phyloP scores from a whole-genome alignment of 2,329 filamentous ascomycete genomes.

The Colletotrichum shisoi region DNA sequence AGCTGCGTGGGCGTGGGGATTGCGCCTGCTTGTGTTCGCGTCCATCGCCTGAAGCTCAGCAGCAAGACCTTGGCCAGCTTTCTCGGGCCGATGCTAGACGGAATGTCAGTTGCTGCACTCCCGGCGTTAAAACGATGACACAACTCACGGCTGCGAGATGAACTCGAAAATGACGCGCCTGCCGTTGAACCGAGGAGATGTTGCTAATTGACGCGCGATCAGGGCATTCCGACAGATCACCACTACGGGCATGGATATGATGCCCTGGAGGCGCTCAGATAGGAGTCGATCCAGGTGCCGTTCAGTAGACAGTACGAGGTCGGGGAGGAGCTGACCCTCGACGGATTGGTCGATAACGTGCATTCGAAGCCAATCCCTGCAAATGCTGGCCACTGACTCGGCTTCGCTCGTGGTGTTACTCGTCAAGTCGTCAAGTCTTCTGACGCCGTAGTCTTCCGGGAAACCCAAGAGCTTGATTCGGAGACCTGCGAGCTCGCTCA shows the following conservation, averaged over 20 bases:
- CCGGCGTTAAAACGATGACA: accelerated
- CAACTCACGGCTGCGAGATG: constrained; percentile 50
- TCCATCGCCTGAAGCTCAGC: constrained; percentile 45
- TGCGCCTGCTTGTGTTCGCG: constrained; percentile 2
- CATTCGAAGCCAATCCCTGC: constrained; percentile 48
- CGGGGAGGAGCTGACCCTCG: constrained; percentile 38
- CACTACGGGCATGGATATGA: constrained; percentile 38
- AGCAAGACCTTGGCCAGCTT: constrained; percentile 49
- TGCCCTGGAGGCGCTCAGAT: not conserved
- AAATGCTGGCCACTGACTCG: constrained; percentile 43
- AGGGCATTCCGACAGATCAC: constrained; percentile 48
- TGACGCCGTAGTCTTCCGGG: not conserved
- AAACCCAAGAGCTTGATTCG: constrained; percentile 45
- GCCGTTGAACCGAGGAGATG: constrained; percentile 39
- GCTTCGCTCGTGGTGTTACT: constrained; percentile 36
- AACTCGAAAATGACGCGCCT: constrained; percentile 47
- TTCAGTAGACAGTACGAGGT: constrained; percentile 43
- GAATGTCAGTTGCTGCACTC: not conserved
- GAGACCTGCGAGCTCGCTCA: constrained; percentile 46
- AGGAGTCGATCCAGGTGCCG: constrained; percentile 27
- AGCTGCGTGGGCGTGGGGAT: not conserved
- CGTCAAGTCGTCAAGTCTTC: constrained; percentile 4
- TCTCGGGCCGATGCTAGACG: constrained; percentile 48
- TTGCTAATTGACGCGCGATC: constrained; percentile 43
- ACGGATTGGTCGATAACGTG: constrained; percentile 42